Evolutionary conservation across 495 filamentous ascomycete species (phyloP), one percentile per base, ranked within the genome.

Genomic region (Aspergillus wentii): DNA sequence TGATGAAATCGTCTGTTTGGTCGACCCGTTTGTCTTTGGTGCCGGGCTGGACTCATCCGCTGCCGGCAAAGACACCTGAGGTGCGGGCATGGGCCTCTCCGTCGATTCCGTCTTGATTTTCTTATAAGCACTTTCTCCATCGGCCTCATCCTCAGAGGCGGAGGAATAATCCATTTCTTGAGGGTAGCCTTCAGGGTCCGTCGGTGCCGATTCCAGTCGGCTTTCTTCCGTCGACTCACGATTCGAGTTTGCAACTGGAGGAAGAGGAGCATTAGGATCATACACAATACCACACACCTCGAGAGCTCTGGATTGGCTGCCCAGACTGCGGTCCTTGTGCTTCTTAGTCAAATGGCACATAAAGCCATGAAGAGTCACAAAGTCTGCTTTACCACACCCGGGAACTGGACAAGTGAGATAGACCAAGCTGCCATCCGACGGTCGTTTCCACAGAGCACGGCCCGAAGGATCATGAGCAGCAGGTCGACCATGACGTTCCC

Each of bases 311-410:
- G 65, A 68, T 25, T 71, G 67, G 46, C 65, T 71, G 10, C 67
- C 67, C 37, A 71, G 28, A 3, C 60, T 68, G 37, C 67, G 65
- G 48, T 71, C 67, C 33, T 71, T 71, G 48, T 71, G 67, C 40
- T 71, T 71, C 48, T 71, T 71, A 4, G 67, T 71, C 36, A 71
- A 48, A 33, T 71, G 67, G 51, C 67, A 71, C 67, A 71, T 71
- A 50, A 69, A 71, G 26, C 65, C 67, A 37, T 69, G 64, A 11
- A 71, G 58, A 1, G 65, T 68, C 34, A 69, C 64, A 35, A 71
- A 73, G 43, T 69, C 63, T 0, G 64, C 57, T 51, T 69, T 70
- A 3, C 57, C 61, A 40, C 69, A 73, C 18, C 63, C 64, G 3
- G 56, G 43, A 4, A 69, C 58, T 0, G 64, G 66, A 21, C 69